Conservation (phyloP, 805 yeast genomes). For the Diddensiella santjacobensis region DNA sequence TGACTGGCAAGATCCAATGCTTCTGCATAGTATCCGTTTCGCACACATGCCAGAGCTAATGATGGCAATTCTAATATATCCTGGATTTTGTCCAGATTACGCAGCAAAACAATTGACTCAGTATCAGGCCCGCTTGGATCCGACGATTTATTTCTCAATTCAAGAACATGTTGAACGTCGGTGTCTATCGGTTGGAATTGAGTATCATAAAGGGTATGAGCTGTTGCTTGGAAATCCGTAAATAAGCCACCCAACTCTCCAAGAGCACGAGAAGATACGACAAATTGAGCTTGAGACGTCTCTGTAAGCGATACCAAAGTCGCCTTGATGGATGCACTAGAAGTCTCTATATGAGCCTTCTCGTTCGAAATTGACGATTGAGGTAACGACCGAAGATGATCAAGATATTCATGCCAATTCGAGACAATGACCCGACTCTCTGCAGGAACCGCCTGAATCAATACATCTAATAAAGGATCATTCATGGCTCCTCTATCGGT, state of each 20-base stretch:
- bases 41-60: constrained; percentile 75
- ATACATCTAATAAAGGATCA: constrained; percentile 26
- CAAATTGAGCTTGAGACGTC: constrained; percentile 20
- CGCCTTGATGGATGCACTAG: constrained; percentile 19
- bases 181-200: constrained; percentile 10
- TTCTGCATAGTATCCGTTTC: constrained; percentile 82
- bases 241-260: constrained; percentile 9
- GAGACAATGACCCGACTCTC: constrained; percentile 2
- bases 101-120: constrained; percentile 20
- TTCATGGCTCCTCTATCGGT: constrained; percentile 8
- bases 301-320: constrained; percentile 24
- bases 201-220: constrained; percentile 3
- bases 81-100: constrained; percentile 63
- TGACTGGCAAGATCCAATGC: constrained; percentile 80
- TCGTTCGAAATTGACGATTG: constrained; percentile 22
- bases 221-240: constrained; percentile 9
- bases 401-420: constrained; percentile 20
- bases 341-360: constrained; percentile 18
- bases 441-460: constrained; percentile 17
- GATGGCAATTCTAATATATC: constrained; percentile 84
- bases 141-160: neutral
- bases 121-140: neutral
- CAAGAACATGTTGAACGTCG: constrained; percentile 8
- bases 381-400: constrained; percentile 25
- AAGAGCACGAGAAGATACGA: constrained; percentile 14